phyloP scores from a whole-genome alignment of 2,329 filamentous ascomycete genomes.

The Colletotrichum filicis region DNA sequence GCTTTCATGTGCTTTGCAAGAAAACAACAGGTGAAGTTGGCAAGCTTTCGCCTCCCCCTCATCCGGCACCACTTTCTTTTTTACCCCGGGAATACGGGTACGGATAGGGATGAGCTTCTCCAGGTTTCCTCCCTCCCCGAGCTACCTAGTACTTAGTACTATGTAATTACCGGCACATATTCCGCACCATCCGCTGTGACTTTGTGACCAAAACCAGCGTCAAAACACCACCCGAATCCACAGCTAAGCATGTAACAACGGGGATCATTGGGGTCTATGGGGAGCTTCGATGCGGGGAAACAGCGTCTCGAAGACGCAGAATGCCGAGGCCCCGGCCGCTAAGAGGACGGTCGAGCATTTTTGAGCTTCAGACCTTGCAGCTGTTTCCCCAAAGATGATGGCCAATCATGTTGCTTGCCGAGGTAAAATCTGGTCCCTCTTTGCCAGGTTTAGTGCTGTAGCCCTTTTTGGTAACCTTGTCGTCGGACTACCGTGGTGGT shows the following conservation, averaged over 20 bases:
- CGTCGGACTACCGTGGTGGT: background rate
- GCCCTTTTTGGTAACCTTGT: conserved; percentile 31
- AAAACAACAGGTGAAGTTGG: background rate
- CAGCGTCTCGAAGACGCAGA: conserved; percentile 11
- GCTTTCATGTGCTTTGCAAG: conserved; percentile 8
- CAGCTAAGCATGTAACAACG: background rate
- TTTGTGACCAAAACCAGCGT: background rate
- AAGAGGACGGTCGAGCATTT: background rate
- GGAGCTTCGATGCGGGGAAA: conserved; percentile 17
- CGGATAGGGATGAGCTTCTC: conserved; percentile 29
- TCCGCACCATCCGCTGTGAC: conserved; percentile 11
- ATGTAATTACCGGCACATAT: conserved; percentile 8
- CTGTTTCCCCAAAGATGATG: background rate
- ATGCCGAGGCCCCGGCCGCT: conserved; percentile 32
- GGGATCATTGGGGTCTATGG: background rate
- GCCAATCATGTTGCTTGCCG: conserved; percentile 29
- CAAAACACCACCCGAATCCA: background rate
- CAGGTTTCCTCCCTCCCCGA: conserved; percentile 22
- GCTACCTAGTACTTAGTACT: no score
- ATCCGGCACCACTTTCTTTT: background rate
- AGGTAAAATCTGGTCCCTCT: conserved; percentile 16
- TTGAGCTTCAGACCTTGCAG: background rate
- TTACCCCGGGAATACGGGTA: background rate
- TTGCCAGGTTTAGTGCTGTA: background rate
- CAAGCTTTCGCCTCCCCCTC: conserved; percentile 29